A percentile compares a stretch with the other conserved stretches of the same genome.
Conservation (phyloP, 805 yeast genomes). For the Candida namnaoensis region DNA sequence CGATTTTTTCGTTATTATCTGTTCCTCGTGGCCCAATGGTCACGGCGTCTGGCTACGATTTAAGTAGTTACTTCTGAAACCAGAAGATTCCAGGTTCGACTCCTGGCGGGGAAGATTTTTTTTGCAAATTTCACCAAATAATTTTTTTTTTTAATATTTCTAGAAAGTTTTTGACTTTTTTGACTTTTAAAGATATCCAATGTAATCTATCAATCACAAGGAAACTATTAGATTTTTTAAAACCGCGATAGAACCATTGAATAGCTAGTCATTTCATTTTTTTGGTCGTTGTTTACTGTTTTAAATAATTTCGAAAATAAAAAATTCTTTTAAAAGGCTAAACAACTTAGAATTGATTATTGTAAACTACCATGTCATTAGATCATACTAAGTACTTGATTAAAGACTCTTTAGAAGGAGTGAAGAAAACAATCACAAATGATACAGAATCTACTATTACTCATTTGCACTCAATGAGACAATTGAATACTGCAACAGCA, state of each 20-base stretch:
- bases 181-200: too few relatives aligned
- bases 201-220: too few relatives aligned
- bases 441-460: slow-evolving; percentile 28
- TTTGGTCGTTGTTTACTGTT: too few relatives aligned
- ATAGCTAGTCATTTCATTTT: too few relatives aligned
- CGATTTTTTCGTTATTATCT: slow-evolving; percentile 5
- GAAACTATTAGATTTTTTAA: too few relatives aligned
- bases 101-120: slow-evolving; percentile 25
- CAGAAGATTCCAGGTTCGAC: slow-evolving; percentile 27
- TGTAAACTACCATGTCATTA: too few relatives aligned
- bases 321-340: too few relatives aligned
- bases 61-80: slow-evolving; percentile 29
- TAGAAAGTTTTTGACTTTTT: too few relatives aligned
- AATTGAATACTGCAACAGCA: slow-evolving; percentile 50
- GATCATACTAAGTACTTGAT: slow-evolving; percentile 3
- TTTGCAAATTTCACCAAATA: neutral
- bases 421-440: slow-evolving; percentile 24
- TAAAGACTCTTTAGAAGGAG: slow-evolving; percentile 20
- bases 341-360: too few relatives aligned
- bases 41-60: slow-evolving; percentile 58
- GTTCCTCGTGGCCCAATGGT: slow-evolving; percentile 62
- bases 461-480: slow-evolving; percentile 40
- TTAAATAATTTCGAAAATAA: too few relatives aligned
- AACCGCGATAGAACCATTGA: too few relatives aligned
- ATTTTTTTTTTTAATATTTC: too few relatives aligned